Base-by-base conservation (phyloP, 2,329 filamentous ascomycete species). In the Beauveria pseudobassiana region DNA sequence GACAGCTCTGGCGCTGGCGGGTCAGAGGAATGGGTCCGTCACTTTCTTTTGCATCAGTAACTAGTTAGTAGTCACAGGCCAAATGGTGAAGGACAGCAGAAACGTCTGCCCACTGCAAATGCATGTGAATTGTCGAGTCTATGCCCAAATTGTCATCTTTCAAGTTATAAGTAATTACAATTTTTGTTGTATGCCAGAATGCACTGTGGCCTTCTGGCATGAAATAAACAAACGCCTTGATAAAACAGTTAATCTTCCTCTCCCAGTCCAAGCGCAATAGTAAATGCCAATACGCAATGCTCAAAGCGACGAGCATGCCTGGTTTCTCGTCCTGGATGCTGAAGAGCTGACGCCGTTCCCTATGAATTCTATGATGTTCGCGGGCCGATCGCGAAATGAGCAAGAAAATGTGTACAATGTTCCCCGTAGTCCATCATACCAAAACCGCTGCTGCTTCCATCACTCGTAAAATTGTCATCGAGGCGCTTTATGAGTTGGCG, bases 281-380 rank as follows among this genome's bases (percentile, higher is more conserved):
- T 48, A 42, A 42, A 61, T 30, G 49, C 20, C 58, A 48, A 53
- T 60, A 50, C 56, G n/a, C 53, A 61, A 61, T 54, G 42, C 42
- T 30, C 50, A 42, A 54, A 54, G 58, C 58, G 42, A 42, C 28
- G 43, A 40, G 22, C 30, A 54, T 54, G 53, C 42, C 20, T 42
- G 42, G 18, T 49, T 54, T 61, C 50, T 43, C 28, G 40, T 51
- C 58, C 4, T 50, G 43, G 50, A 61, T 43, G 58, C 58, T 54
- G 20, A 49, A 60, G 46, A 54, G 50, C 58, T 54, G 50, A 61
- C 58, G 58, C 58, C 50, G 49, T 54, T 61, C 50, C 42, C 58
- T 49, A 61, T 61, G 42, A 54, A 42, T 49, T 45, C 49, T 48
- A 49, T 54, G 12, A 61, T 61, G 28, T 43, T 54, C 50, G 58